Evolutionary conservation across 306 rosid genomes (phyloP).

Genomic region (Malus sieversii): DNA sequence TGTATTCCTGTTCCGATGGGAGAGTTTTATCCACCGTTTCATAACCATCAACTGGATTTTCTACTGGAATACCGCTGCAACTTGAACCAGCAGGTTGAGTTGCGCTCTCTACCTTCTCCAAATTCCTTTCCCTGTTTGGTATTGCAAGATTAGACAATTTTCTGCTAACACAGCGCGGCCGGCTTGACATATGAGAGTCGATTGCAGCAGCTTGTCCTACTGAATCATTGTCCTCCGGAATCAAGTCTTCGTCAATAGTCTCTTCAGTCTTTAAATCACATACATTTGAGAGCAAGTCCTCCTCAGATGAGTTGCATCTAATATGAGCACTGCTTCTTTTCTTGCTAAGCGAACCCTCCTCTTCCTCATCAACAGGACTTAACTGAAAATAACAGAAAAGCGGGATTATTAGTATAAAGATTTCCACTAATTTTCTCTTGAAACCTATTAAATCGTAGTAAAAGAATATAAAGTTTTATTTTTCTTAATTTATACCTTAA

Average conservation of each 20-base stretch:
- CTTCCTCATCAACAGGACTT: slow-evolving; percentile 58
- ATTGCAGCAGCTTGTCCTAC: slow-evolving; percentile 22
- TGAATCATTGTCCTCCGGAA: slow-evolving; percentile 22
- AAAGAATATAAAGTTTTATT: neutral
- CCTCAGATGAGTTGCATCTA: slow-evolving; percentile 75
- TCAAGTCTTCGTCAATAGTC: slow-evolving; percentile 19
- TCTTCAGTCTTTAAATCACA: slow-evolving; percentile 38
- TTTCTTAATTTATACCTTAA: slow-evolving; percentile 51
- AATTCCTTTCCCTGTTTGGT: slow-evolving; percentile 30
- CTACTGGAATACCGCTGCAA: slow-evolving; percentile 6
- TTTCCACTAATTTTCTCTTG: neutral
- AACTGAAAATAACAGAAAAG: slow-evolving; percentile 44
- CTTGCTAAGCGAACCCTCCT: slow-evolving; percentile 24
- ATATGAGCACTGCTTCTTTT: slow-evolving; percentile 47
- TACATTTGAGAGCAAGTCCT: slow-evolving; percentile 43
- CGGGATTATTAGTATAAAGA: slow-evolving; percentile 18
- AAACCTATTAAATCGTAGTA: neutral
- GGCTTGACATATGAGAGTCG: slow-evolving; percentile 26
- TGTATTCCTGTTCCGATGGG: slow-evolving; percentile 19
- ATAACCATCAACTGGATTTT: slow-evolving; percentile 17
- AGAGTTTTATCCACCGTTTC: slow-evolving; percentile 18
- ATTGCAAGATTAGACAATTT: slow-evolving; percentile 47
- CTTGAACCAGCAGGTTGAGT: slow-evolving; percentile 8
- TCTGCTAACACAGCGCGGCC: slow-evolving; percentile 20
- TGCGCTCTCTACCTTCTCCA: slow-evolving; percentile 30